Evolutionary conservation across 2,329 filamentous ascomycete genomes (phyloP).

Genomic region (Xylariaceae sp.): DNA sequence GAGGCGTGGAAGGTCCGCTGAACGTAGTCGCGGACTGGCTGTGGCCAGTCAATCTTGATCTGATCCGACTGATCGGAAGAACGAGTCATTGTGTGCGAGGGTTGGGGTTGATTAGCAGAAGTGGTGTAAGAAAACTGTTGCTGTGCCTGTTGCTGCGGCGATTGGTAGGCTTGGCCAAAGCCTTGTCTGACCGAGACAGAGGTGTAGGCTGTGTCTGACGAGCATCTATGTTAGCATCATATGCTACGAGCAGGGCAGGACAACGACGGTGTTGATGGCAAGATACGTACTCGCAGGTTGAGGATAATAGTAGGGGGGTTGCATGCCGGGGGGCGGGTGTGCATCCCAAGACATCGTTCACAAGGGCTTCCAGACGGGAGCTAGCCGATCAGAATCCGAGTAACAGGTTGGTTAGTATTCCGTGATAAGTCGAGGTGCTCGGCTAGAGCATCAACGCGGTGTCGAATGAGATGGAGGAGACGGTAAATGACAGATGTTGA

Average conservation of each 20-base stretch:
- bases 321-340: slow-evolving; percentile 27
- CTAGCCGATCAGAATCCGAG: neutral
- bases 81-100: slow-evolving; percentile 27
- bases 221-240: slow-evolving; percentile 27
- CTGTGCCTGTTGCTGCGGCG: slow-evolving; percentile 26
- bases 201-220: slow-evolving; percentile 39
- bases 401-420: slow-evolving; percentile 18
- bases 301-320: slow-evolving; percentile 28
- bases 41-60: slow-evolving; percentile 71
- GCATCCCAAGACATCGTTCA: slow-evolving; percentile 30
- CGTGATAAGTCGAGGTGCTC: slow-evolving; percentile 5
- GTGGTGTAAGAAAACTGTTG: slow-evolving; percentile 30
- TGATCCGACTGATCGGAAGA: slow-evolving; percentile 37
- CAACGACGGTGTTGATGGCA: neutral
- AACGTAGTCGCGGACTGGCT: slow-evolving; percentile 81
- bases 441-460: neutral
- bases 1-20: slow-evolving; percentile 77
- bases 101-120: slow-evolving; percentile 33
- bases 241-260: neutral
- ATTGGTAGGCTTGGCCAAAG: slow-evolving; percentile 31
- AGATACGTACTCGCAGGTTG: slow-evolving; percentile 22
- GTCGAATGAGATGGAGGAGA: neutral
- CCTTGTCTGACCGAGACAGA: slow-evolving; percentile 40
- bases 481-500: slow-evolving; percentile 6
- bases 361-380: neutral